Percentiles rank a stretch among this genome's conserved stretches.
These are phyloP conservation scores for Galium porrigens DNA, from an alignment of 305 asterid genomes.

Conservation along the genomic window DNA sequence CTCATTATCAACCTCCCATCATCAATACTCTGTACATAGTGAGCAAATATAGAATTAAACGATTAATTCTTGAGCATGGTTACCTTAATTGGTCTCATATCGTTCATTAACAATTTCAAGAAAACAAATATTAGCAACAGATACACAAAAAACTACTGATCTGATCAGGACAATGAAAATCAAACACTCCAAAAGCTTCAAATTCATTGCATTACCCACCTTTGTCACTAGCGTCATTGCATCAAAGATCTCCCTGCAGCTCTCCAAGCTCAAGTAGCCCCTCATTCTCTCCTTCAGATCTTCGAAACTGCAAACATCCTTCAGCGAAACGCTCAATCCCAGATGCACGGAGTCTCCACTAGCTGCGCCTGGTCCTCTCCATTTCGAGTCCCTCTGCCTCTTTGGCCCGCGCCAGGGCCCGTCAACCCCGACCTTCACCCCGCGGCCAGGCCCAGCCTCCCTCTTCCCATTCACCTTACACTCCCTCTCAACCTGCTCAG, in stretches of 20 bases:
- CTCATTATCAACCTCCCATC: constrained; percentile 80
- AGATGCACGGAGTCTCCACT: constrained; percentile 30
- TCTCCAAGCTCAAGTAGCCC: constrained; percentile 52
- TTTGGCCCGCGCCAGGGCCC: constrained; percentile 85
- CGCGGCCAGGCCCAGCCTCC: constrained; percentile 34
- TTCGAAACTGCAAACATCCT: constrained; percentile 75
- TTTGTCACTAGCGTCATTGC: constrained; percentile 69
- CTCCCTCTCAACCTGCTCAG: constrained; percentile 19
- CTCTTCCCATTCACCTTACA: constrained; percentile 41
- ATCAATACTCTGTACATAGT: constrained; percentile 57
- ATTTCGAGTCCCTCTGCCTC: constrained; percentile 48
- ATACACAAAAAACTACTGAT: background rate
- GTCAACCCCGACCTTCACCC: constrained; percentile 42
- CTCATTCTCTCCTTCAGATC: constrained; percentile 86
- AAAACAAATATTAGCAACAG: background rate
- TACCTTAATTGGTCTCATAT: background rate
- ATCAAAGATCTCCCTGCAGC: constrained; percentile 54
- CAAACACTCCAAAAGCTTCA: constrained; percentile 2
- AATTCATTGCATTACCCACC: constrained; percentile 23
- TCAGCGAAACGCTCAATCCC: constrained; percentile 48
- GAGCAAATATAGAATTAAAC: background rate
- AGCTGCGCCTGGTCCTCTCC: constrained; percentile 33
- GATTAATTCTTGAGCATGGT: background rate
- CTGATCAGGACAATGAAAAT: background rate
- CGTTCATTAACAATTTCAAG: background rate